phyloP scores from a whole-genome alignment of 306 rosid genomes.

The Prunus kanzakura region DNA sequence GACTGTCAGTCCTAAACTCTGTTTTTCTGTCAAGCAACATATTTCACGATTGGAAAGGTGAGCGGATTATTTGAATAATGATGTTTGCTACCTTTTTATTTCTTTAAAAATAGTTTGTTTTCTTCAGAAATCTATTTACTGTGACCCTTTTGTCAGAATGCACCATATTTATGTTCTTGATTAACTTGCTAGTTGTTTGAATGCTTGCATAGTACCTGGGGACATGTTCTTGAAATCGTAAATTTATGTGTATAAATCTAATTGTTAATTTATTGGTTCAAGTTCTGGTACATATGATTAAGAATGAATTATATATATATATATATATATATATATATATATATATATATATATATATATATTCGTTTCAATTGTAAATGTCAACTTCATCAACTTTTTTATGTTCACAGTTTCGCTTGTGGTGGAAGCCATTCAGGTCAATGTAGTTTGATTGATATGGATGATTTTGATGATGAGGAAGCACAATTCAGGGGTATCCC shows the following conservation, averaged over 20 bases:
- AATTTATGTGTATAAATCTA: too few relatives aligned
- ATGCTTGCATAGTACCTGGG: too few relatives aligned
- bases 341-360: not conserved
- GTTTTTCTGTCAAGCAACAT: slow-evolving; percentile 55
- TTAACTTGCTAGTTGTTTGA: not conserved
- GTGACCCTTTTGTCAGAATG: too few relatives aligned
- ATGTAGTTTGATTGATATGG: slow-evolving; percentile 25
- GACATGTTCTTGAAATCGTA: too few relatives aligned
- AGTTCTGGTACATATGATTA: not conserved
- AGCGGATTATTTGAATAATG: not conserved
- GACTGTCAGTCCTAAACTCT: slow-evolving; percentile 60
- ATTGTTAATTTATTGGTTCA: too few relatives aligned
- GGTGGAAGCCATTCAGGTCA: slow-evolving; percentile 11
- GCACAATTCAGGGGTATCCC: slow-evolving; percentile 45
- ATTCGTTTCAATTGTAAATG: not conserved
- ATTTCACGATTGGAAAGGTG: slow-evolving; percentile 55
- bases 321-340: not conserved
- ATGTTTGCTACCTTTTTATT: too few relatives aligned
- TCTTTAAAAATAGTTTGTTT: not conserved
- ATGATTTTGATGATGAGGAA: slow-evolving; percentile 45
- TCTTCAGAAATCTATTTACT: too few relatives aligned
- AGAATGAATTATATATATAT: not conserved
- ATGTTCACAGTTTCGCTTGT: slow-evolving; percentile 38
- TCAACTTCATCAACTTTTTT: not conserved
- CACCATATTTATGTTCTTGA: not conserved